Evolutionary conservation across 805 yeast species (phyloP).

Genomic region (Saturnispora mendoncae): DNA sequence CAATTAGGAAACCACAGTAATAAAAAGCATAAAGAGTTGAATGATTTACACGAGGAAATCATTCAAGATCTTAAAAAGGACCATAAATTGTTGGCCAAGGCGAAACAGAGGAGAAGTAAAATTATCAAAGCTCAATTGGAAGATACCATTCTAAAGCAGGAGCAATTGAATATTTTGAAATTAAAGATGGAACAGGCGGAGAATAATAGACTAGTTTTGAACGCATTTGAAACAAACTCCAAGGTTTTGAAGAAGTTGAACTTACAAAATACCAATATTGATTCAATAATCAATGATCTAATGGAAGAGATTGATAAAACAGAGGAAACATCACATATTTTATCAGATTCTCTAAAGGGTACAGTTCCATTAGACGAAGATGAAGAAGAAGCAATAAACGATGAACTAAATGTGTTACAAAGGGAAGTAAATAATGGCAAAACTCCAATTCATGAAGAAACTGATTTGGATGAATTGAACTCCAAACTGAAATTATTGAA

Average conservation of each 20-base stretch:
- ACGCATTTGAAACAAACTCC: slow-evolving; percentile 22
- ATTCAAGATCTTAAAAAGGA: slow-evolving; percentile 14
- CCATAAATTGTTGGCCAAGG: slow-evolving; percentile 18
- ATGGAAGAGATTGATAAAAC: slow-evolving; percentile 16
- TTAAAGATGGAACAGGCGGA: slow-evolving; percentile 24
- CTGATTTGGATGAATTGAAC: slow-evolving; percentile 6
- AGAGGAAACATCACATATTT: slow-evolving; percentile 15
- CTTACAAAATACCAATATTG: slow-evolving; percentile 15
- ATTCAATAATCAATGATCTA: slow-evolving; percentile 18
- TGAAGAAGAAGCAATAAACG: slow-evolving; percentile 21
- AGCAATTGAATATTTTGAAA: slow-evolving; percentile 19
- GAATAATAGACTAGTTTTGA: slow-evolving; percentile 17
- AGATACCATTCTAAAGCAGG: slow-evolving; percentile 16
- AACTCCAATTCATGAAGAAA: not conserved
- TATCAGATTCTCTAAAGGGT: slow-evolving; percentile 11
- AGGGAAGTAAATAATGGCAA: slow-evolving; percentile 10
- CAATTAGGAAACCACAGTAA: slow-evolving; percentile 16
- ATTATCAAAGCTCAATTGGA: slow-evolving; percentile 18
- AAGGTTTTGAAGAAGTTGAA: slow-evolving; percentile 21
- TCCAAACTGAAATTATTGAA: slow-evolving; percentile 9
- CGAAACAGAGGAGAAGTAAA: slow-evolving; percentile 20
- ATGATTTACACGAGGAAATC: slow-evolving; percentile 8
- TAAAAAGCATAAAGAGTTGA: slow-evolving; percentile 11
- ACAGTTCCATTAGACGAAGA: slow-evolving; percentile 7
- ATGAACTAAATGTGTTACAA: slow-evolving; percentile 16